Base-by-base conservation (phyloP, 768 basidiomycete genomes). In the Kwoniella sp. region DNA sequence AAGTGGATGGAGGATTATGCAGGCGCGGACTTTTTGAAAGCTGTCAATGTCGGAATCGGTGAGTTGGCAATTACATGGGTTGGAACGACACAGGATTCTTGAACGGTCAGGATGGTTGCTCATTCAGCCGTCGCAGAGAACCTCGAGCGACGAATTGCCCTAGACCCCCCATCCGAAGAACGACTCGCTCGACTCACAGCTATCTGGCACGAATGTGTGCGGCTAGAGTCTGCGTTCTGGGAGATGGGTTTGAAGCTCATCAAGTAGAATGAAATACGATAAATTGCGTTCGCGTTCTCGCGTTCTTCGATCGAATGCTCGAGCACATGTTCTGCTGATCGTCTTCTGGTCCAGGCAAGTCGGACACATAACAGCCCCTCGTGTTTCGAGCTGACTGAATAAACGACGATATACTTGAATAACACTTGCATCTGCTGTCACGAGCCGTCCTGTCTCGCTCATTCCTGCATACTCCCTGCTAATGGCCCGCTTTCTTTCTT, bases 141-240 rank as follows among this genome's bases (percentile, higher is more conserved):
- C 10, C 87, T 96, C n/a, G 93, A 96, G 77, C 73, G 79, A 2
- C 82, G 85, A 21, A 87, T 88, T 1, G 83, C 79, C 0, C 80
- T 72, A 0, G 86, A 89, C 62, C 87, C 89, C 1, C 89, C 91
- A 0, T 89, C 88, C 0, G 75, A 82, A 0, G 70, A 63, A 17
- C 83, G 87, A 33, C 82, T 90, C 27, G 82, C 82, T 2, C 88
- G 90, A 71, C 90, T 92, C 85, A 80, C 82, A 53, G 72, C 80
- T 19, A 85, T 92, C 1, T 95, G 91, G 90, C 83, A 85, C 72
- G 85, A 85, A 58, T 91, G 90, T 72, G 87, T 90, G 0, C 78
- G 81, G 50, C 82, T 96, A 50, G 93, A 97, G 81, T 88, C 86
- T 68, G 86, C 84, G 0, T 95, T 95, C 76, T 97, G 93, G 93